Percentiles rank a stretch among this genome's conserved stretches.
Conservation (phyloP, 1,284 basidiomycete species). For the Inonotus obliquus region DNA sequence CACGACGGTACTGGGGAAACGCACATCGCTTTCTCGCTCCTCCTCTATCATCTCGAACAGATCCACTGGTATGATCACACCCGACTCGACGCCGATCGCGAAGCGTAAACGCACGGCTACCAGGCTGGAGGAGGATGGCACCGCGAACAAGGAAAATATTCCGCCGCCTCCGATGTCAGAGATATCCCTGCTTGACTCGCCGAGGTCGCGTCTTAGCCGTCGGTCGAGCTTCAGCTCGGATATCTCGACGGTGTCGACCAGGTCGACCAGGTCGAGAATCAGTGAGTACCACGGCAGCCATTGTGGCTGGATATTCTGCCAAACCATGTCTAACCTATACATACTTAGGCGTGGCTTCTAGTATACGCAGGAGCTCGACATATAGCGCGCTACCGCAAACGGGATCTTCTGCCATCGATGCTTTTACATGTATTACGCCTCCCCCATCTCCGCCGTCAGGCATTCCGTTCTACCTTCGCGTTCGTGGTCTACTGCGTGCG, state of each 20-base stretch:
- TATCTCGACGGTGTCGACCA: conserved; percentile 4
- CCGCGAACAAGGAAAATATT: conserved; percentile 71
- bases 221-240: conserved; percentile 17
- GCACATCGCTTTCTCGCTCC: conserved; percentile 14
- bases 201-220: conserved; percentile 24
- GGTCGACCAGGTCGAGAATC: background rate
- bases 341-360: conserved; percentile 15
- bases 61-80: conserved; percentile 37
- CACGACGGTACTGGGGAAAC: conserved; percentile 16
- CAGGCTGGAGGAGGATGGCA: conserved; percentile 40
- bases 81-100: conserved; percentile 56
- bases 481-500: conserved; percentile 62
- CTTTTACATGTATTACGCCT: conserved; percentile 49
- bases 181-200: conserved; percentile 31
- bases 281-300: conserved; percentile 13
- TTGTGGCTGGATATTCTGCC: background rate
- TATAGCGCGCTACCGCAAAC: conserved; percentile 31
- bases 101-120: conserved; percentile 51
- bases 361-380: conserved; percentile 43
- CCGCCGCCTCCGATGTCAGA: conserved; percentile 43
- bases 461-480: conserved; percentile 58
- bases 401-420: conserved; percentile 37
- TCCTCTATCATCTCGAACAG: conserved; percentile 10
- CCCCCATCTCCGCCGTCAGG: conserved; percentile 52
- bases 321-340: background rate